Evolutionary conservation across 2,329 filamentous ascomycete genomes (phyloP), one percentile per base, ranked within the genome.

Genomic region (Cercospora berteroae): DNA sequence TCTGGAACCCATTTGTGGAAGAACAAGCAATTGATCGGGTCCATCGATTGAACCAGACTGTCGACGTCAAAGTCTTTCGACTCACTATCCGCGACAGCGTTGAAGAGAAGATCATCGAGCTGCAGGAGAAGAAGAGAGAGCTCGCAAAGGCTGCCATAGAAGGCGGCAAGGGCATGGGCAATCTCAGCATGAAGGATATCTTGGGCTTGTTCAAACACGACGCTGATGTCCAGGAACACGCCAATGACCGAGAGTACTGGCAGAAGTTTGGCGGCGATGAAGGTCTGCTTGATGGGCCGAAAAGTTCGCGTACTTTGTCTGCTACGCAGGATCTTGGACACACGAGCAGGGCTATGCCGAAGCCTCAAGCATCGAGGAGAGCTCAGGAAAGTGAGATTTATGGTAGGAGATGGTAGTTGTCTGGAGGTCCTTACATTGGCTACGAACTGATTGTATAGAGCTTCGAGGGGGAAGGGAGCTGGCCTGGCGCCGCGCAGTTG

Each of bases 1-100:
- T 99, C 80, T 99, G 95, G 95, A 99, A 99, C 79, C 95, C 73
- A 0, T 99, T 99, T 76, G 93, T 99, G 36, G 95, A 99, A 83
- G 95, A 99, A 79, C 95, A 99, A 83, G 95, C 95, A 59, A 99
- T 99, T 73, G 95, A 99, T 80, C 93, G 95, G 64, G 95, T 99
- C 27, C 95, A 99, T 78, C 93, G 95, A n/a, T 89, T 99, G 63
- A 98, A 96, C 48, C 95, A 99, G 80, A 97, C 93, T 1, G 86
- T 94, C 48, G 94, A 98, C 76, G 95, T 99, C 36, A 88, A 94
- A 65, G 93, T 99, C 70, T 99, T 97, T 84, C 96, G 95, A 75
- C 87, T 99, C 74, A 97, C 93, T 2, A 89, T 99, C 69, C 87
- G 88, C 71, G 86, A 90, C 72, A 94, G 91, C 0, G 94, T 99